Conservation (phyloP, 1,284 basidiomycete genomes). For the Pulveroboletus ridleyi region DNA sequence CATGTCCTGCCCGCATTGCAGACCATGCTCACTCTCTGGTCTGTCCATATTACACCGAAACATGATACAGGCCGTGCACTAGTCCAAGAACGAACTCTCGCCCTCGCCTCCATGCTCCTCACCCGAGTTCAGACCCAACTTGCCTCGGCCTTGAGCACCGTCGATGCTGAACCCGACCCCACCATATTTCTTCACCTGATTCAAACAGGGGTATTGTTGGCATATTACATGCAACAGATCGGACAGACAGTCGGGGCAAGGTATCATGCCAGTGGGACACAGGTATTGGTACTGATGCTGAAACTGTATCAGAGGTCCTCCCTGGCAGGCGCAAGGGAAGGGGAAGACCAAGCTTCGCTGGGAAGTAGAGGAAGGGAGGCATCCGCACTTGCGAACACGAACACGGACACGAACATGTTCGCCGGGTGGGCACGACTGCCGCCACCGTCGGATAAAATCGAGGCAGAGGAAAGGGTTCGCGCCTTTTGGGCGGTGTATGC, state of each 20-base stretch:
- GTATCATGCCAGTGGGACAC: slow-evolving; percentile 48
- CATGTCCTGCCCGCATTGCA: slow-evolving; percentile 41
- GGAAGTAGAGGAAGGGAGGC: not conserved
- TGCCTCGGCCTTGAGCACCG: slow-evolving; percentile 22
- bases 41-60: slow-evolving; percentile 36
- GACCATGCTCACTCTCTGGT: slow-evolving; percentile 45
- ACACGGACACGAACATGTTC: slow-evolving; percentile 11
- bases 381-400: not conserved
- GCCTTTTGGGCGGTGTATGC: slow-evolving; percentile 53
- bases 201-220: slow-evolving; percentile 53
- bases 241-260: slow-evolving; percentile 50
- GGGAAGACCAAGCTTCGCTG: not conserved
- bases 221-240: slow-evolving; percentile 48
- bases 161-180: slow-evolving; percentile 28
- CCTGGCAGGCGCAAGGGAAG: not conserved
- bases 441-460: slow-evolving; percentile 44
- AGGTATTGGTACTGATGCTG: slow-evolving; percentile 42
- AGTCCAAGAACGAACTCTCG: slow-evolving; percentile 2
- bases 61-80: slow-evolving; percentile 26
- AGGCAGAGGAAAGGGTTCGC: slow-evolving; percentile 52
- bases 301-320: slow-evolving; percentile 40
- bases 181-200: slow-evolving; percentile 48
- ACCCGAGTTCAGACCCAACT: slow-evolving; percentile 39
- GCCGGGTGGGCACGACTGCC: slow-evolving; percentile 33
- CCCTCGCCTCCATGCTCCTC: slow-evolving; percentile 36